Evolutionary conservation across 768 basidiomycete genomes (phyloP).

Genomic region (Guyanaporus albipodus): DNA sequence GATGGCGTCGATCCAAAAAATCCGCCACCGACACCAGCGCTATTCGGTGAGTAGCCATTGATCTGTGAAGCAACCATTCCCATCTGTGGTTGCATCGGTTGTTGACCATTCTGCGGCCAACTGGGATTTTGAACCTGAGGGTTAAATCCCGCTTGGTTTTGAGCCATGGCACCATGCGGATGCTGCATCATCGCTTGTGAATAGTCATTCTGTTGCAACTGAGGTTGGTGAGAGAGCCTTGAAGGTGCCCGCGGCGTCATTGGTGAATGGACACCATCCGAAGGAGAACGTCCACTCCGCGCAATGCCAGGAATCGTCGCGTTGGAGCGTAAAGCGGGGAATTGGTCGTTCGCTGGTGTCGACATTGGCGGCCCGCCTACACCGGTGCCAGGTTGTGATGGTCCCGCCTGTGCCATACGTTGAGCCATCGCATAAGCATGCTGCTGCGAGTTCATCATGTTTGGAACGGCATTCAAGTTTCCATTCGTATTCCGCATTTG

Average conservation of each 20-base stretch:
- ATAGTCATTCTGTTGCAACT: constrained; percentile 45
- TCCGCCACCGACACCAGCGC: constrained; percentile 21
- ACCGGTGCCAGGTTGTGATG: constrained; percentile 26
- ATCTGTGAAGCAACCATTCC: constrained; percentile 35
- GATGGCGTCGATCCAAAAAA: constrained; percentile 27
- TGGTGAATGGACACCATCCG: constrained; percentile 51
- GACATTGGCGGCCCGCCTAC: constrained; percentile 43
- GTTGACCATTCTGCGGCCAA: constrained; percentile 54
- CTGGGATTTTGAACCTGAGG: constrained; percentile 40
- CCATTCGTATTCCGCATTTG: constrained; percentile 29
- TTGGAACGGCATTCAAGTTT: constrained; percentile 21
- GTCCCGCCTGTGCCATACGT: constrained; percentile 41
- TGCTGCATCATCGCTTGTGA: constrained; percentile 38
- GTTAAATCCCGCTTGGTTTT: constrained; percentile 20
- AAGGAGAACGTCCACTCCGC: constrained; percentile 71
- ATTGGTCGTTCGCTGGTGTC: constrained; percentile 36
- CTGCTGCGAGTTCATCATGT: constrained; percentile 34
- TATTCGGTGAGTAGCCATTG: constrained; percentile 38
- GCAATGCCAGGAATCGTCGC: constrained; percentile 69
- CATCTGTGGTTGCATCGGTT: constrained; percentile 42
- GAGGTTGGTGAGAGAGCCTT: constrained; percentile 39
- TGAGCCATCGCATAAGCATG: constrained; percentile 40
- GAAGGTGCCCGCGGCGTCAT: constrained; percentile 37
- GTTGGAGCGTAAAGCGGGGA: constrained; percentile 55
- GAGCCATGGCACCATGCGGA: constrained; percentile 31